Evolutionary conservation across 2,329 filamentous ascomycete species (phyloP), one percentile per base, ranked within the genome.

Genomic region (Trichoderma sp.): DNA sequence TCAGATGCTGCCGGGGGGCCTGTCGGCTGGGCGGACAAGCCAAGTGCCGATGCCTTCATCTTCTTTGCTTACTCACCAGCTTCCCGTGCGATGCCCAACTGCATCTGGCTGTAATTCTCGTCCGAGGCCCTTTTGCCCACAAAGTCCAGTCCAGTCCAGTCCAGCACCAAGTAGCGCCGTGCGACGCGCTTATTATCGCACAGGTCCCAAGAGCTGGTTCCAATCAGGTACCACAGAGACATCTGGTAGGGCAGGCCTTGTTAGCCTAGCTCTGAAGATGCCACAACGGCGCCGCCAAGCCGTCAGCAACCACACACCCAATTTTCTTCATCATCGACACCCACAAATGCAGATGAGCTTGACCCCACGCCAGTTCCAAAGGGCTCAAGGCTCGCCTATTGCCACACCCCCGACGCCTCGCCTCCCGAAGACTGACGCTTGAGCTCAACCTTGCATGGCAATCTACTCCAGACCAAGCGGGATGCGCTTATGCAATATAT

Each of bases 361-460:
- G 62, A 66, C 71, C 73, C 73, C 73, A 69, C 73, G 65, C 63
- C 50, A 38, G 31, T 16, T 59, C 24, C 35, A 56, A 38, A 27
- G 18, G 68, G 35, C 53, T 41, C 60, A 72, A 72, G 69, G 72
- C 72, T 75, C 53, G 56, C 45, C 41, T 73, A 76, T 65, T 62
- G 41, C 60, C 75, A 78, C 77, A 8, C 72, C 64, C 72, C 64
- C 63, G 8, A 31, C 67, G 35, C 38, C 72, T 29, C 41, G 27
- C 35, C 50, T 66, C 72, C 74, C 66, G 27, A 31, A 76, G 75
- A 71, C 67, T 71, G 74, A 80, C 76, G 75, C 75, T 71, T 76
- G 78, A 76, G 75, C 77, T 79, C 74, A 76, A 74, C 72, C 76
- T 65, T 78, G 33, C 71, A 60, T 74, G 63, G 63, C 71, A 60